Evolutionary conservation across 2,329 filamentous ascomycete species (phyloP), one percentile per base, ranked within the genome.

Genomic region (Cladosporium sp.): DNA sequence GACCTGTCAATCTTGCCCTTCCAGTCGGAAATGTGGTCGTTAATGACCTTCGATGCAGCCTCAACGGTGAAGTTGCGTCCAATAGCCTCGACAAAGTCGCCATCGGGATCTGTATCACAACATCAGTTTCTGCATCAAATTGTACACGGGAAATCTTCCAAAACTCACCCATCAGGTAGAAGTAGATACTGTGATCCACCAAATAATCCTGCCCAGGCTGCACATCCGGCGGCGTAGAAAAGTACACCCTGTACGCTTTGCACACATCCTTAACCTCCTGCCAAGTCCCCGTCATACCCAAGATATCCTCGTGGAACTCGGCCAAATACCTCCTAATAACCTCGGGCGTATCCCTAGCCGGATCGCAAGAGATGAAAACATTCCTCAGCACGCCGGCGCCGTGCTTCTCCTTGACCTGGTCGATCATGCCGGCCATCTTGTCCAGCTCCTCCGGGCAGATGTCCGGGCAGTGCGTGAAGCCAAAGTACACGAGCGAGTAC

Each of bases 381-480:
- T 92, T 88, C 25, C 84, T 75, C 57, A 96, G 72, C 43, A 75
- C 69, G 9, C 55, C 57, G 45, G 72, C 67, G 30, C 74, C 75
- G 57, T 70, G 69, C 54, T 68, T 66, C 46, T 69, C 68, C 35
- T 72, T 70, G 36, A 84, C 78, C 52, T 75, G 75, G 65, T 98
- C 90, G 64, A 94, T 86, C 82, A 97, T 95, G 52, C 79, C 78
- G n/a, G 92, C 88, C 91, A 98, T 96, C 76, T 98, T 98, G 75
- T 98, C 93, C 62, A 98, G 85, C 72, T 98, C 93, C 65, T 98
- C 93, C 29, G 93, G 93, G 75, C 93, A 98, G 67, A 98, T 98
- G 68, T 98, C 93, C 19, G 93, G 93, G 68, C 93, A 98, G 70
- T 96, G 91, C 7, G 89, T 92, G 78, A 98, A 98, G 63, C 93